phyloP scores from a whole-genome alignment of 768 basidiomycete species.

The Obba rivulosa region DNA sequence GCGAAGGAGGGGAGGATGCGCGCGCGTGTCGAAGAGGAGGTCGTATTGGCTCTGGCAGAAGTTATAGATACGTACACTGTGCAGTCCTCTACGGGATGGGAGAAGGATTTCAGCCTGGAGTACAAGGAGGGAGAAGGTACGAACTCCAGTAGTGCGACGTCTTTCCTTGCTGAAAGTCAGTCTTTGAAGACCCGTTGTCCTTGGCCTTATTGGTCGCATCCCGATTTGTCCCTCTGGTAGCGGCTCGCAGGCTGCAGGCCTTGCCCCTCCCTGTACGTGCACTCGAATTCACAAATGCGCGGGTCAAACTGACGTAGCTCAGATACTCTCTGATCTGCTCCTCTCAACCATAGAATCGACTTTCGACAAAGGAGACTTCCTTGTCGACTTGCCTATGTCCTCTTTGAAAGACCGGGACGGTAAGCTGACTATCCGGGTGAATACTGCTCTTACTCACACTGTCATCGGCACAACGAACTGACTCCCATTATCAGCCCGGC shows the following conservation, averaged over 20 bases:
- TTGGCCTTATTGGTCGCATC: slow-evolving; percentile 44
- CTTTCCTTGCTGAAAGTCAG: not conserved
- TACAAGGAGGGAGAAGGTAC: slow-evolving; percentile 36
- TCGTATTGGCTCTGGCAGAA: slow-evolving; percentile 67
- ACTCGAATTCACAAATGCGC: not conserved
- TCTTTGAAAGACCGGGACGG: slow-evolving; percentile 19
- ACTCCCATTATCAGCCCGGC: not conserved
- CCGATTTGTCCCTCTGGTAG: slow-evolving; percentile 53
- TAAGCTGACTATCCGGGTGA: slow-evolving; percentile 11
- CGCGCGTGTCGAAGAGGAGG: slow-evolving; percentile 53
- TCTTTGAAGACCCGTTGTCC: slow-evolving; percentile 18
- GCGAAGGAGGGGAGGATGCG: slow-evolving; percentile 27
- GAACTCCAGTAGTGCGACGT: not conserved
- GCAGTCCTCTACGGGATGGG: slow-evolving; percentile 43
- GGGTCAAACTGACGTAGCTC: slow-evolving; percentile 7
- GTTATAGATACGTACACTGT: slow-evolving; percentile 55
- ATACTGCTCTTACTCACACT: slow-evolving; percentile 1
- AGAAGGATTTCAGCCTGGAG: slow-evolving; percentile 60
- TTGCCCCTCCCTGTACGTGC: slow-evolving; percentile 47
- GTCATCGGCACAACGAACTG: not conserved
- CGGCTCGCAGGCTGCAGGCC: slow-evolving; percentile 49
- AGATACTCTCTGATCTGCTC: slow-evolving; percentile 30
- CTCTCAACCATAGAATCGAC: slow-evolving; percentile 45
- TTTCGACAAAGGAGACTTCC: slow-evolving; percentile 52
- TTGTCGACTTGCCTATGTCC: slow-evolving; percentile 24